Conservation (phyloP, 306 rosid species). For the Parietaria judaica region DNA sequence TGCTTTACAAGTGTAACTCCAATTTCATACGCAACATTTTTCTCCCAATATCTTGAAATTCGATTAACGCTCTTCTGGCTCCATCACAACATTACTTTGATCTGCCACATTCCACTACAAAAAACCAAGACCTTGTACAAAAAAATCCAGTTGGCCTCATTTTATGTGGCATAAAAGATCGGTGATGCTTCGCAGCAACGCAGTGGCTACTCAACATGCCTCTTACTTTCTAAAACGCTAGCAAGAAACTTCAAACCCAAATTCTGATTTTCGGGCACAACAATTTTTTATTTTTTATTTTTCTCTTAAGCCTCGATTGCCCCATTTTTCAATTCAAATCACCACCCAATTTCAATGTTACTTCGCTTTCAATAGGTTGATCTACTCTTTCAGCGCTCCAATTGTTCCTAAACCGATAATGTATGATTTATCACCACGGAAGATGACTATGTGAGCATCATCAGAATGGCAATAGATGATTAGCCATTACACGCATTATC, state of each 20-base stretch:
- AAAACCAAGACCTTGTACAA: neutral
- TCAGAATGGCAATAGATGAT: neutral
- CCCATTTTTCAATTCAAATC: too few species aligned
- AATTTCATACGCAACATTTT: neutral
- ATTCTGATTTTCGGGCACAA: neutral
- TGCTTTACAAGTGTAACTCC: neutral
- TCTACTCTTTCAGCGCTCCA: too few species aligned
- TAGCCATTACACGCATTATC: neutral
- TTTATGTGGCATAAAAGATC: neutral
- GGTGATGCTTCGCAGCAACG: neutral
- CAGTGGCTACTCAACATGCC: neutral
- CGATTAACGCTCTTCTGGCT: slow-evolving; percentile 2
- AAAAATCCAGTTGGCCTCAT: neutral
- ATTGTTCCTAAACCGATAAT: too few species aligned
- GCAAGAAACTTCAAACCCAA: neutral
- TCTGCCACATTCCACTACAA: neutral
- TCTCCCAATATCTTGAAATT: slow-evolving; percentile 1
- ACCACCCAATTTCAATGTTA: too few species aligned
- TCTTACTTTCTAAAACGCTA: neutral
- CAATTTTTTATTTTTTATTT: neutral
- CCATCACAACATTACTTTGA: neutral
- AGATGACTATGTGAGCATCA: too few species aligned
- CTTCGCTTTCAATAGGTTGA: too few species aligned
- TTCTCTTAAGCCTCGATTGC: neutral
- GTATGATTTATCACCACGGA: neutral